Evolutionary conservation across 305 asterid species (phyloP).

Genomic region (Petunia hybrid): DNA sequence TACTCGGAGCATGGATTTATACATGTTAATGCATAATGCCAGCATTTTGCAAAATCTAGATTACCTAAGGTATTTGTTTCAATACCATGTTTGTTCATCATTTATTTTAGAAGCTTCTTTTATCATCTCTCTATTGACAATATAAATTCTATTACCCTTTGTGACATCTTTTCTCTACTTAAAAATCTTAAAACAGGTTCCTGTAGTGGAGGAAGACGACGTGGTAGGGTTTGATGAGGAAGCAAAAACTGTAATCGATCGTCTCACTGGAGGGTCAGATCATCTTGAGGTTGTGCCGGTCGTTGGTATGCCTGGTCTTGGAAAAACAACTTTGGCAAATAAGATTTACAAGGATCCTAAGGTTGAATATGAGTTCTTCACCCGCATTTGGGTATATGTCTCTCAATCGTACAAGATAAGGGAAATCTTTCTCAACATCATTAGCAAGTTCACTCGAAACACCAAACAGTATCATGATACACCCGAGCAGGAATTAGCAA

Average conservation of each 20-base stretch:
- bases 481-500: conserved; percentile 47
- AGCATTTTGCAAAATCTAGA: not conserved
- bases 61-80: not conserved
- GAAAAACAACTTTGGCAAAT: conserved; percentile 74
- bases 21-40: not conserved
- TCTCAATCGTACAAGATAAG: conserved; percentile 59
- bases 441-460: conserved; percentile 40
- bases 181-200: conserved; percentile 44
- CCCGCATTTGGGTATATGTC: conserved; percentile 63
- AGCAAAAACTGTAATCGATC: conserved; percentile 52
- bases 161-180: not conserved
- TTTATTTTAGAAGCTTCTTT: not conserved
- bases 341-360: conserved; percentile 57
- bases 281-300: conserved; percentile 58
- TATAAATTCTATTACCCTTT: not conserved
- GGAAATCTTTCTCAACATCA: conserved; percentile 61
- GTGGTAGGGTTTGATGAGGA: conserved; percentile 74
- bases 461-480: conserved; percentile 40
- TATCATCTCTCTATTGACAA: too few species aligned
- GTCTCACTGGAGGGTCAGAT: conserved; percentile 52
- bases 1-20: not conserved
- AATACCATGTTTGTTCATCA: not conserved
- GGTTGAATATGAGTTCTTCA: conserved; percentile 55
- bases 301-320: conserved; percentile 76
- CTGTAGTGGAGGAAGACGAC: conserved; percentile 62